Base-by-base conservation (phyloP, 164 flowering plant species). In the Liriodendron chinense region DNA sequence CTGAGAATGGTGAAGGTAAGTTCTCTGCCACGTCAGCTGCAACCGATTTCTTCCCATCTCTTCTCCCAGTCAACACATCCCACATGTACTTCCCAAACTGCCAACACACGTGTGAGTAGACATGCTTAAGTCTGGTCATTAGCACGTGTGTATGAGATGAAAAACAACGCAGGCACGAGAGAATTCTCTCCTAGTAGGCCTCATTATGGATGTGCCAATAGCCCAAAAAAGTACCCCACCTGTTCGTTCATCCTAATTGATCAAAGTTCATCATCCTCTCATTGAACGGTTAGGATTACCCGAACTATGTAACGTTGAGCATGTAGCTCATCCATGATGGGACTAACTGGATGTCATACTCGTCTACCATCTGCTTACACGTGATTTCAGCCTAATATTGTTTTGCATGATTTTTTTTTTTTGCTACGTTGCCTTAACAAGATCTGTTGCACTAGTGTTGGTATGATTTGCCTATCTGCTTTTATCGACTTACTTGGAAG, bases 31-130 rank as follows among this genome's bases (percentile, higher is more conserved):
- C 79, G n/a, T 75, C 83, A 68, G 75, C 75, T 18, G 72, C 80
- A 0, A 47, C 47, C 34, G 86, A 84, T 14, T 74, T 75, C 8
- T 22, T 74, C 10, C 88, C 85, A 43, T 86, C 88, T 65, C 79
- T 73, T 25, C 88, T 82, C 53, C 88, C 88, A 1, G 88, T 82
- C 10, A 78, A 49, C 47, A 82, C 85, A 3, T 47, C 70, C 82
- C 83, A 82, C 75, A 71, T 26, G 0, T 78, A n/a, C 25, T 69
- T 70, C 20, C 47, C n/a, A 59, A 72, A 78, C 80, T 77, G 70
- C 50, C 21, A 26, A 14, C n/a, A 68, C 18, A 53, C 59, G 59
- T 53, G 18, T 53, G 43, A 34, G 43, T 34, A 34, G 43, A 34
- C 43, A 34, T 34, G 43, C 43, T 34, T 34, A 34, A 34, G 43